A percentile compares a stretch with the other conserved stretches of the same genome.
phyloP scores from a whole-genome alignment of 148 eudicot genomes.

The Spergularia bocconei region DNA sequence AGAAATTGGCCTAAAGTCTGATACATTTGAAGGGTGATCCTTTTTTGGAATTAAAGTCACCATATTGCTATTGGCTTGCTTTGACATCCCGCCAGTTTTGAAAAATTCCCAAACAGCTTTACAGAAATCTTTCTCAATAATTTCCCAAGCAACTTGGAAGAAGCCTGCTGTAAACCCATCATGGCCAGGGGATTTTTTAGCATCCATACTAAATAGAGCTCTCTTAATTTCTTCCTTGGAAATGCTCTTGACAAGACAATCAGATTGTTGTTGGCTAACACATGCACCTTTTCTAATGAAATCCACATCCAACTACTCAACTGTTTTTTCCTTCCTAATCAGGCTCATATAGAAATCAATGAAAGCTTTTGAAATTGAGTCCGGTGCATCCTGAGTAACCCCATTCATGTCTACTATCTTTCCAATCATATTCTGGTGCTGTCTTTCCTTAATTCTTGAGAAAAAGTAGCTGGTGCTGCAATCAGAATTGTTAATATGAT shows the following conservation, averaged over 20 bases:
- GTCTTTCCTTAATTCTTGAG: neutral
- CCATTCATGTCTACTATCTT: neutral
- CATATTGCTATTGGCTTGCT: neutral
- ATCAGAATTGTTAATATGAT: neutral
- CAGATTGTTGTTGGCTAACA: too few relatives aligned
- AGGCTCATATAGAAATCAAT: too few relatives aligned
- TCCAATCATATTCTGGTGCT: neutral
- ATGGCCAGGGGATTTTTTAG: too few relatives aligned
- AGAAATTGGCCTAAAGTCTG: too few relatives aligned
- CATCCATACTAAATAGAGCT: too few relatives aligned
- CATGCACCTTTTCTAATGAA: too few relatives aligned
- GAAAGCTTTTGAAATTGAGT: neutral
- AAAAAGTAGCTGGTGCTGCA: neutral
- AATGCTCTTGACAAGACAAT: too few relatives aligned
- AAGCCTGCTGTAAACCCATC: too few relatives aligned
- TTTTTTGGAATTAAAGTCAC: neutral
- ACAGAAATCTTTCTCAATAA: neutral
- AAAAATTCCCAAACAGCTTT: neutral
- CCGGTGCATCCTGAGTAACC: neutral
- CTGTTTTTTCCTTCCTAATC: neutral
- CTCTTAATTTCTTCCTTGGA: too few relatives aligned
- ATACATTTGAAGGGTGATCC: neutral
- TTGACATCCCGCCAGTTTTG: neutral
- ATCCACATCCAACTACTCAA: neutral
- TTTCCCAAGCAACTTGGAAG: neutral